phyloP scores from a whole-genome alignment of 108 stramenopile genomes.

The Cyclostephanos tholiformis region DNA sequence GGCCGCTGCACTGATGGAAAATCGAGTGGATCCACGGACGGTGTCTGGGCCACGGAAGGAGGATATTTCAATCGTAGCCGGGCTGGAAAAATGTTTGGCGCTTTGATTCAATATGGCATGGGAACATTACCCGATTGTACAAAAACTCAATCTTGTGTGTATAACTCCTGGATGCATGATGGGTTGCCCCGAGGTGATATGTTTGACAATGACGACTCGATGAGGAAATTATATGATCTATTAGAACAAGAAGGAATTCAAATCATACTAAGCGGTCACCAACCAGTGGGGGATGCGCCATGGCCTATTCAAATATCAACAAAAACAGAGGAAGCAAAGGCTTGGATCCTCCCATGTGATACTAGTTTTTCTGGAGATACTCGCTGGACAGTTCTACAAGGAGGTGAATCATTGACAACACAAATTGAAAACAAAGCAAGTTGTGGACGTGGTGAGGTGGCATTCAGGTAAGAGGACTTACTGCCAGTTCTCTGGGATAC shows the following conservation, averaged over 20 bases:
- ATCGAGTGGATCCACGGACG: slow-evolving; percentile 4
- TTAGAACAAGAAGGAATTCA: slow-evolving; percentile 49
- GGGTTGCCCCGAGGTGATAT: slow-evolving; percentile 70
- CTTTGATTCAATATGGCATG: slow-evolving; percentile 82
- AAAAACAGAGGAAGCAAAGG: slow-evolving; percentile 3
- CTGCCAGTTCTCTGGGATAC: not conserved
- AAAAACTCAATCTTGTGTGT: slow-evolving; percentile 74
- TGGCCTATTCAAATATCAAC: slow-evolving; percentile 62
- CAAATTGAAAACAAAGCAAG: slow-evolving; percentile 24
- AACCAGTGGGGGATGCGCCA: slow-evolving; percentile 83
- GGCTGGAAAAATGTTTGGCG: slow-evolving; percentile 44
- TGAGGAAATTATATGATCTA: slow-evolving; percentile 42
- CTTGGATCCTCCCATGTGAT: slow-evolving; percentile 69
- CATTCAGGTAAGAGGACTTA: slow-evolving; percentile 32
- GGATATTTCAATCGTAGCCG: slow-evolving; percentile 54
- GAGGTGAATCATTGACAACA: slow-evolving; percentile 9
- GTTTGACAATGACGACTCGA: slow-evolving; percentile 29
- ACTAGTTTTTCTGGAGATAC: slow-evolving; percentile 85
- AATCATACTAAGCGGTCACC: slow-evolving; percentile 75
- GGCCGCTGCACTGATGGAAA: slow-evolving; percentile 19
- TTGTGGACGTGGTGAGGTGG: slow-evolving; percentile 51
- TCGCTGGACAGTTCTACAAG: slow-evolving; percentile 41
- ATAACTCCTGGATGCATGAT: slow-evolving; percentile 66
- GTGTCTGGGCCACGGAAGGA: slow-evolving; percentile 67
- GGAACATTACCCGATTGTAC: slow-evolving; percentile 60